Conservation (phyloP, 306 rosid species). For the Ammopiptanthus mongolicus region DNA sequence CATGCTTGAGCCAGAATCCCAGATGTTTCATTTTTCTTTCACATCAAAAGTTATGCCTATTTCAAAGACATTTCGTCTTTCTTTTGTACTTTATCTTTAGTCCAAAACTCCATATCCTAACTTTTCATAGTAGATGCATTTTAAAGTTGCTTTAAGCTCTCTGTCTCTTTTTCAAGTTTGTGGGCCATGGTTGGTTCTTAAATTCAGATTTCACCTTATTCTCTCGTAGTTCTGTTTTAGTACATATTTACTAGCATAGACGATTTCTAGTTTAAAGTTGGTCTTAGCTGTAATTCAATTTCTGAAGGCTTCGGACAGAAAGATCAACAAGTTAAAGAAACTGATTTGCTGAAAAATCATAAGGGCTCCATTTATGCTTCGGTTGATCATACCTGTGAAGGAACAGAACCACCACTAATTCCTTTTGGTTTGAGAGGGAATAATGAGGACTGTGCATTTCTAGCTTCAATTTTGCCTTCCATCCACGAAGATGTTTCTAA, state of each 20-base stretch:
- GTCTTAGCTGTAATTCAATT: slow-evolving; percentile 23
- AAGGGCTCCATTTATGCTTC: slow-evolving; percentile 27
- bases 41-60: background rate
- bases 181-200: background rate
- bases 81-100: background rate
- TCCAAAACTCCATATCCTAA: background rate
- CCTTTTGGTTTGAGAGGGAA: slow-evolving; percentile 43
- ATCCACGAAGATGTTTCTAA: slow-evolving; percentile 39
- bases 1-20: background rate
- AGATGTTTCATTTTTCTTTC: background rate
- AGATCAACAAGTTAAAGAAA: slow-evolving; percentile 40
- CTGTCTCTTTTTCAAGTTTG: background rate
- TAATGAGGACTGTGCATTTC: slow-evolving; percentile 35
- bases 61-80: background rate
- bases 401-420: slow-evolving; percentile 35
- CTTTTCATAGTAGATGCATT: background rate
- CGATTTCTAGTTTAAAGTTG: slow-evolving; percentile 7
- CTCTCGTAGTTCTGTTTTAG: slow-evolving; percentile 1
- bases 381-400: slow-evolving; percentile 43
- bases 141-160: background rate
- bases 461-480: slow-evolving; percentile 42
- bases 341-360: slow-evolving; percentile 25
- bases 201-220: background rate
- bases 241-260: background rate
- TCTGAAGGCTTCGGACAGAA: slow-evolving; percentile 44